Evolutionary conservation across 805 yeast species (phyloP).

Genomic region (Pichia paraexigua): DNA sequence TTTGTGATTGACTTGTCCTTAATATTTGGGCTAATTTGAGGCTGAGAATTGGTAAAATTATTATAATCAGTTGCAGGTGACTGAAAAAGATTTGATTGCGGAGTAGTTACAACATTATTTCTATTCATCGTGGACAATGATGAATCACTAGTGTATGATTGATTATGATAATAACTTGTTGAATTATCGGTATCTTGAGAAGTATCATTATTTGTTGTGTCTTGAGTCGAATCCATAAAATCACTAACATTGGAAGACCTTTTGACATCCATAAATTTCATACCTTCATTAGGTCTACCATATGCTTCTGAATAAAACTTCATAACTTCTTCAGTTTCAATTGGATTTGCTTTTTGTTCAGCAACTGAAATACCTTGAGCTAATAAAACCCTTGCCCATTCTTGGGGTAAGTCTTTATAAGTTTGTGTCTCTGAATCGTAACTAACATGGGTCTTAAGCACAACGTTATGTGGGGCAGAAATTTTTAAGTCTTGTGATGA

Average conservation of each 20-base stretch:
- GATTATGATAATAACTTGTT: not conserved
- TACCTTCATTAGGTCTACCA: slow-evolving; percentile 12
- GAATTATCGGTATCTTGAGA: not conserved
- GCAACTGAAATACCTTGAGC: slow-evolving; percentile 82
- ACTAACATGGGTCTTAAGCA: slow-evolving; percentile 91
- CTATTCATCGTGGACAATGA: slow-evolving; percentile 3
- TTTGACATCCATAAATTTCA: slow-evolving; percentile 25
- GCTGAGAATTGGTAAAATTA: slow-evolving; percentile 7
- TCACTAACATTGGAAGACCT: slow-evolving; percentile 15
- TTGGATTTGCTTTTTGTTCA: slow-evolving; percentile 88
- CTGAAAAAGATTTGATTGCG: not conserved
- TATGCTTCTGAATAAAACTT: slow-evolving; percentile 22
- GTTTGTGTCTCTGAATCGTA: slow-evolving; percentile 77
- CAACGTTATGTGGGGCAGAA: slow-evolving; percentile 86
- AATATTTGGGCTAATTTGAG: not conserved
- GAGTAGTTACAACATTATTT: not conserved
- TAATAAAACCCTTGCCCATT: slow-evolving; percentile 78
- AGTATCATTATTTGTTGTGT: slow-evolving; percentile 5
- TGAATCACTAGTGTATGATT: slow-evolving; percentile 4
- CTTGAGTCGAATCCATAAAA: slow-evolving; percentile 7
- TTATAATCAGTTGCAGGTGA: slow-evolving; percentile 5
- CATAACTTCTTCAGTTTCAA: slow-evolving; percentile 53
- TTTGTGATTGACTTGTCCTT: not conserved
- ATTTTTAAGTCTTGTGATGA: slow-evolving; percentile 39
- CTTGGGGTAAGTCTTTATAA: slow-evolving; percentile 86